Conservation (phyloP, 2,329 filamentous ascomycete genomes). For the Orbilia blumenaviensis region DNA sequence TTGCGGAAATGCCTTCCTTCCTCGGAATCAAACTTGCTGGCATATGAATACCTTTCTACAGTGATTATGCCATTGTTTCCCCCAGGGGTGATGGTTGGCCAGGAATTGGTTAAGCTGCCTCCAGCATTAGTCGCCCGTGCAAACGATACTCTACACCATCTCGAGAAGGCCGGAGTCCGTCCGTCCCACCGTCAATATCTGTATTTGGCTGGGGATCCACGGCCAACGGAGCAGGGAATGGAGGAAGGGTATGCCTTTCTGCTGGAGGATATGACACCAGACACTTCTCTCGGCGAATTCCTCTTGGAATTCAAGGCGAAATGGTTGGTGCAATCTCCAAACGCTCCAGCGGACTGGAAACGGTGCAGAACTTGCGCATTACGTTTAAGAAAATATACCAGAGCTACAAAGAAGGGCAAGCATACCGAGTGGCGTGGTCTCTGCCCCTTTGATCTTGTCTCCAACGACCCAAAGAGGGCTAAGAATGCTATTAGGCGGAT, state of each 20-base stretch:
- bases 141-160: constrained; percentile 66
- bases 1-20: constrained; percentile 69
- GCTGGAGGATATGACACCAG: constrained; percentile 75
- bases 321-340: constrained; percentile 80
- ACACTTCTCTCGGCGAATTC: constrained; percentile 57
- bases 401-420: constrained; percentile 49
- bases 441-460: constrained; percentile 73
- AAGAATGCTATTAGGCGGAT: constrained; percentile 61
- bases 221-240: constrained; percentile 54
- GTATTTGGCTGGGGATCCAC: constrained; percentile 67
- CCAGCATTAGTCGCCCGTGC: constrained; percentile 63
- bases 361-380: constrained; percentile 79
- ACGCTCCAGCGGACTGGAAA: constrained; percentile 70
- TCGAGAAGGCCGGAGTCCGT: constrained; percentile 63
- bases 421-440: constrained; percentile 62
- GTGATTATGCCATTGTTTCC: constrained; percentile 69
- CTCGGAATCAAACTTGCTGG: constrained; percentile 63
- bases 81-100: constrained; percentile 67
- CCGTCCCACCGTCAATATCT: constrained; percentile 65
- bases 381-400: constrained; percentile 55
- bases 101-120: constrained; percentile 66
- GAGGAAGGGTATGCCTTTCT: constrained; percentile 69
- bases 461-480: constrained; percentile 64
- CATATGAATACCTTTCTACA: constrained; percentile 64
- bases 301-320: constrained; percentile 84